Percentiles rank a stretch among this genome's conserved stretches.
Conservation (phyloP, 2,329 filamentous ascomycete species). For the Apiospora hydei region DNA sequence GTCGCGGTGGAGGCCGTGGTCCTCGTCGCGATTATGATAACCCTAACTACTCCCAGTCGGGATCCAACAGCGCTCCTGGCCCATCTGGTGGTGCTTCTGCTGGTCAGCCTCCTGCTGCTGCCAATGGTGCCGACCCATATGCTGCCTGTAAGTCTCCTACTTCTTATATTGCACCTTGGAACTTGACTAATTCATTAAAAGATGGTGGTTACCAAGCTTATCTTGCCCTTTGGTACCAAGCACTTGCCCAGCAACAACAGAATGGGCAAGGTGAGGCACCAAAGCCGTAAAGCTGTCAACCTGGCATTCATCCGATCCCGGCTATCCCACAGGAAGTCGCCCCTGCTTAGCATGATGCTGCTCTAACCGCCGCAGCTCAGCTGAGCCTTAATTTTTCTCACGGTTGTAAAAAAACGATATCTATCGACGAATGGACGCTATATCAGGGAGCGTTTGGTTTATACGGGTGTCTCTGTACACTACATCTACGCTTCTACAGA, state of each 20-base stretch:
- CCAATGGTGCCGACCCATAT: conserved; percentile 71
- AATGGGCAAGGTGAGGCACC: conserved; percentile 37
- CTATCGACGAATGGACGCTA: conserved; percentile 16
- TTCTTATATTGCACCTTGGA: not conserved
- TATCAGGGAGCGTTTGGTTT: conserved; percentile 13
- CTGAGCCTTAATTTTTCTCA: conserved; percentile 5
- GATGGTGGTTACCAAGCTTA: conserved; percentile 86
- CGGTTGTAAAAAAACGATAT: conserved; percentile 11
- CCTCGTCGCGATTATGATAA: conserved; percentile 63
- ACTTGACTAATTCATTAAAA: conserved; percentile 43
- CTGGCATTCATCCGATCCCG: conserved; percentile 27
- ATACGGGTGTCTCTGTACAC: conserved; percentile 21
- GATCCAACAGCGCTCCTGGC: conserved; percentile 49
- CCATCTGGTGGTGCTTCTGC: conserved; percentile 42
- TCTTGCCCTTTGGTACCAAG: conserved; percentile 81
- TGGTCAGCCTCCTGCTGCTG: conserved; percentile 48
- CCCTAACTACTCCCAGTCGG: conserved; percentile 58
- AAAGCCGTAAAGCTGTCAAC: conserved; percentile 50
- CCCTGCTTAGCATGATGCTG: not conserved
- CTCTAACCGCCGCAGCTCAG: not conserved
- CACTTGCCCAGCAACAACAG: conserved; percentile 57
- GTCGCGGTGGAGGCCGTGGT: conserved; percentile 47
- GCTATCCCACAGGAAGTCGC: not conserved
- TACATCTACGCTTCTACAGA: conserved; percentile 21
- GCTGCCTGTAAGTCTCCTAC: conserved; percentile 68